A percentile compares a stretch with the other conserved stretches of the same genome.
phyloP scores from a whole-genome alignment of 2,329 filamentous ascomycete genomes.

The Thyridium curvatum region DNA sequence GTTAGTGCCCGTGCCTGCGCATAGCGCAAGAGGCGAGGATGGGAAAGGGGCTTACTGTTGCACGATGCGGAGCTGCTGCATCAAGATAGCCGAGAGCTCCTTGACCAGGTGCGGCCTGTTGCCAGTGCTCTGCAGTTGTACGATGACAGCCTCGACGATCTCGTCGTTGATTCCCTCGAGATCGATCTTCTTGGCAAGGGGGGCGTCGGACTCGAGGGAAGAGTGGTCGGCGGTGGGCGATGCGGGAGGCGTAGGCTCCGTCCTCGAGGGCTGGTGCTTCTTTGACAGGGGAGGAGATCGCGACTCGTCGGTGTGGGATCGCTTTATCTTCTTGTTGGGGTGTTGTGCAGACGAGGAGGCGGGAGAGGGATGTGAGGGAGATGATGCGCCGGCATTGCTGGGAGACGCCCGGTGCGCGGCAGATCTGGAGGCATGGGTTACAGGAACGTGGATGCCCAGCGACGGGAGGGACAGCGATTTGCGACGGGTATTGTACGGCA shows the following conservation, averaged over 20 bases:
- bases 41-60: constrained; percentile 67
- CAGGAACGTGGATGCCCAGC: constrained; percentile 82
- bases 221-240: constrained; percentile 50
- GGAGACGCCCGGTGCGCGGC: constrained; percentile 35
- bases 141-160: constrained; percentile 85
- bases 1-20: constrained; percentile 13
- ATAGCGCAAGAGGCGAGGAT: constrained; percentile 1
- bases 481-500: constrained; percentile 95
- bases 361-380: constrained; percentile 18
- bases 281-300: constrained; percentile 18
- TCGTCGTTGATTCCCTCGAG: constrained; percentile 86
- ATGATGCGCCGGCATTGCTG: constrained; percentile 11
- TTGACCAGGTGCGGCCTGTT: constrained; percentile 94
- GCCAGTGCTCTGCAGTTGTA: constrained; percentile 80
- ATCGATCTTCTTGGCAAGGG: constrained; percentile 53
- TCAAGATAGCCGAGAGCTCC: constrained; percentile 77
- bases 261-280: constrained; percentile 26
- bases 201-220: constrained; percentile 31
- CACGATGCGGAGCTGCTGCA: constrained; percentile 71
- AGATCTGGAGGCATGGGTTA: constrained; percentile 55
- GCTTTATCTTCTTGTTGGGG: constrained; percentile 66
- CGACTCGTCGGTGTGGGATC: constrained; percentile 56
- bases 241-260: constrained; percentile 73
- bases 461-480: constrained; percentile 92
- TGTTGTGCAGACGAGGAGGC: constrained; percentile 26